Conservation (phyloP, 257 asterid species). For the Dorcoceras hygrometricum region DNA sequence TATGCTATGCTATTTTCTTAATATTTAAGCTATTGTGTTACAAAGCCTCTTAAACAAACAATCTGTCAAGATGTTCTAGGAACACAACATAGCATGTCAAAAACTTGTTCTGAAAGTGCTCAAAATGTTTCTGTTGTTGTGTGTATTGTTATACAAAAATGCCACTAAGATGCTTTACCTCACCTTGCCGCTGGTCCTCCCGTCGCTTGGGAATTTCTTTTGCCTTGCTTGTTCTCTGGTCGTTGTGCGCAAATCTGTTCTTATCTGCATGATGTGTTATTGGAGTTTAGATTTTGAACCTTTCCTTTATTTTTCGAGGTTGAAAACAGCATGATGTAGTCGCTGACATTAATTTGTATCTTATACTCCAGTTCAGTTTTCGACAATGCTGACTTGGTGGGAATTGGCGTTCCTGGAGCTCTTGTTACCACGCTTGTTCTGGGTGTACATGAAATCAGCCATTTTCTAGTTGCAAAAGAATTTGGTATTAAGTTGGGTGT, state of each 20-base stretch:
- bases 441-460: constrained; percentile 80
- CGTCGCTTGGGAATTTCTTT: neutral
- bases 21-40: neutral
- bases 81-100: constrained; percentile 1
- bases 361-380: constrained; percentile 60
- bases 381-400: constrained; percentile 66
- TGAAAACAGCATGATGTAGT: constrained; percentile 7
- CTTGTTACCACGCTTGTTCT: constrained; percentile 78
- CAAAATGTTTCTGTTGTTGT: neutral
- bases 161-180: constrained; percentile 6
- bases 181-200: neutral
- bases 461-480: constrained; percentile 64
- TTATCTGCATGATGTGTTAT: neutral
- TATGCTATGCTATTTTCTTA: constrained; percentile 7
- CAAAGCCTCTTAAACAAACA: neutral
- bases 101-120: neutral
- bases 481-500: constrained; percentile 78
- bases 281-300: neutral
- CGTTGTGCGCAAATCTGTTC: neutral
- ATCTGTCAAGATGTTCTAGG: neutral
- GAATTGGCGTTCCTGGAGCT: constrained; percentile 90
- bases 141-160: neutral
- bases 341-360: constrained; percentile 14
- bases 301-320: neutral
- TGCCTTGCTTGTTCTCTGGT: constrained; percentile 18